Base-by-base conservation (phyloP, 371 early-diverging fungal species). In the Parasitella parasitica region DNA sequence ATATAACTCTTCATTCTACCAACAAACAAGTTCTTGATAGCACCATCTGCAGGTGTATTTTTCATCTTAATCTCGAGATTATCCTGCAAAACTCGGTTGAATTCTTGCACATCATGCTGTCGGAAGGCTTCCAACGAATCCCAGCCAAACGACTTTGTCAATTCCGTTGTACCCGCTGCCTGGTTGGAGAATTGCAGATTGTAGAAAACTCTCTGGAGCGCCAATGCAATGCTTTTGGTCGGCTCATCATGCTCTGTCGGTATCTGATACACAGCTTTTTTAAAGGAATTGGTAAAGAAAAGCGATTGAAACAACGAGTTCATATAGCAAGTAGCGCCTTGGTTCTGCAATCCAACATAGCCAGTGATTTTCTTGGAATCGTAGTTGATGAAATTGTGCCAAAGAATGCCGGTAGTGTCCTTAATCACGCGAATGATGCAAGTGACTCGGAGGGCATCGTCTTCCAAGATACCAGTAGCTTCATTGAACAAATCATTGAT, bases 271-370 rank as follows among this genome's bases (percentile, higher is more conserved):
- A 91, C 80, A 66, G 94, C 89, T 64, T 91, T 91, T 59, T 95
- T 88, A 75, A 99, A 98, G 67, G 88, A 90, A 63, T 91, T 94
- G 32, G 98, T 97, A 69, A 94, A 94, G 73, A 91, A 98, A 22
- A 99, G 83, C 8, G 97, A 94, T 73, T 99, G 99, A 38, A 99
- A 88, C 15, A 99, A 83, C 35, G 98, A 95, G 81, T 99, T 99
- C 93, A 98, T 94, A 75, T 99, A 99, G 80, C 99, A 98, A 0
- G 99, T 99, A 12, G 99, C 99, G 12, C 99, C 99, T 73, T 98
- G 96, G 76, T 99, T 99, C 54, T 88, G 88, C 64, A 99, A 76
- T 0, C 99, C 99, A 49, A 97, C 93, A 71, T 80, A 92, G 16
- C 98, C 97, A 11, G 97, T 96, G 61, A 87, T 85, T 54, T 86